Evolutionary conservation across 2,329 filamentous ascomycete genomes (phyloP), one percentile per base, ranked within the genome.

Genomic region (Colletotrichum sp.): DNA sequence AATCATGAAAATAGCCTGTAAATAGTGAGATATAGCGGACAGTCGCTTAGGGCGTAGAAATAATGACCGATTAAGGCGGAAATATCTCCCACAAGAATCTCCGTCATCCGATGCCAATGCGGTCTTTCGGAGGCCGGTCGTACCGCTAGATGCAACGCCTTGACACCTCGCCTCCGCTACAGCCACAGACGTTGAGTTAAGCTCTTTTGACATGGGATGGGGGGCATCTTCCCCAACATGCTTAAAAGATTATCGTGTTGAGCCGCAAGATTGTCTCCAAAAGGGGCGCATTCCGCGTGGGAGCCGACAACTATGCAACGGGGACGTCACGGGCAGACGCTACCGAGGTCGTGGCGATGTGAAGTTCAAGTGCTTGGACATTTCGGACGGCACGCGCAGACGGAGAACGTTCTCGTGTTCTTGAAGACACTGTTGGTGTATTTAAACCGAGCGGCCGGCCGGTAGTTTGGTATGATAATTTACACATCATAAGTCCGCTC

Each of bases 71-170:
- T 13, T 21, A 52, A 52, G 43, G 43, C 43, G 43, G 43, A 21
- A 6, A 52, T 4, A 52, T 13, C 5, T 52, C 6, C n/a, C 43
- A 21, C 43, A 3, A 21, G 6, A 52, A 13, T 52, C n/a, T 21
- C 43, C 43, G 43, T 52, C 43, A 24, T 52, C 43, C 4, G 43
- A 52, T 52, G 43, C n/a, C 12, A 21, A 7, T n/a, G 55, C 55
- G 55, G 55, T 58, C 55, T 58, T 58, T 58, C 55, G 55, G 21
- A 58, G 55, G 26, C 24, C 55, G 55, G 26, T 5, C 55, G 9
- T 52, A 58, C 55, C 24, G 55, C 55, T 28, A 21, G 43, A 21
- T 28, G 15, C 16, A 24, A 24, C 55, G 55, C 55, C 26, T 58
- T 58, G 55, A 58, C 55, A 16, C 15, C 16, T 58, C 26, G 55